Evolutionary conservation across 2,329 filamentous ascomycete genomes (phyloP).

Genomic region (Colletotrichum tropicicola): DNA sequence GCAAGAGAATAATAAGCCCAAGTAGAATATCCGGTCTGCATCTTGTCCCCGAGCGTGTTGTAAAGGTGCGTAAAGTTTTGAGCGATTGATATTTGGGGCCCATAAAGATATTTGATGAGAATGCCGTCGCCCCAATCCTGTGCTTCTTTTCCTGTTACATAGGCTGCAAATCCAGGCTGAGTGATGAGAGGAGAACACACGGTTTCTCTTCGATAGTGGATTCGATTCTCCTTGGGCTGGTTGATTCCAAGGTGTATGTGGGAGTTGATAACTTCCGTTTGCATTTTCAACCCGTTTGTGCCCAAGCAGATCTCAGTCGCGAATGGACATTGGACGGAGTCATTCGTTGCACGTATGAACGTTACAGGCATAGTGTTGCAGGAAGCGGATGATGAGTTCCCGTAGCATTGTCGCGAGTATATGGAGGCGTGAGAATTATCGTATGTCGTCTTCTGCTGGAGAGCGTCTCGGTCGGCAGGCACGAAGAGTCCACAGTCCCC

Average conservation of each 20-base stretch:
- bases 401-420: constrained; percentile 36
- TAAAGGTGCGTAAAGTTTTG: constrained; percentile 1
- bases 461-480: neutral
- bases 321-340: constrained; percentile 32
- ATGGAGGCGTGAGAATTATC: constrained; percentile 13
- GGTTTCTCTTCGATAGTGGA: constrained; percentile 14
- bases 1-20: neutral
- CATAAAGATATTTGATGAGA: constrained; percentile 7
- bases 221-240: constrained; percentile 25
- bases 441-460: neutral
- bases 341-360: constrained; percentile 6
- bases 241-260: constrained; percentile 34
- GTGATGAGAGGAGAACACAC: constrained; percentile 17
- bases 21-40: neutral
- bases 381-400: constrained; percentile 1
- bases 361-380: constrained; percentile 1
- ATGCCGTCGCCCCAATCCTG: neutral
- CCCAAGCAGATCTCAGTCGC: constrained; percentile 18
- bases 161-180: neutral
- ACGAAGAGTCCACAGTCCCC: constrained; percentile 8
- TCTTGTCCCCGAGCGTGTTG: neutral
- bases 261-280: constrained; percentile 31
- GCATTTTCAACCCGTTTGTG: constrained; percentile 12
- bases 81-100: neutral
- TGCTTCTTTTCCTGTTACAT: neutral